Conservation (phyloP, 2,329 filamentous ascomycete genomes). For the Aureobasidium sp. region DNA sequence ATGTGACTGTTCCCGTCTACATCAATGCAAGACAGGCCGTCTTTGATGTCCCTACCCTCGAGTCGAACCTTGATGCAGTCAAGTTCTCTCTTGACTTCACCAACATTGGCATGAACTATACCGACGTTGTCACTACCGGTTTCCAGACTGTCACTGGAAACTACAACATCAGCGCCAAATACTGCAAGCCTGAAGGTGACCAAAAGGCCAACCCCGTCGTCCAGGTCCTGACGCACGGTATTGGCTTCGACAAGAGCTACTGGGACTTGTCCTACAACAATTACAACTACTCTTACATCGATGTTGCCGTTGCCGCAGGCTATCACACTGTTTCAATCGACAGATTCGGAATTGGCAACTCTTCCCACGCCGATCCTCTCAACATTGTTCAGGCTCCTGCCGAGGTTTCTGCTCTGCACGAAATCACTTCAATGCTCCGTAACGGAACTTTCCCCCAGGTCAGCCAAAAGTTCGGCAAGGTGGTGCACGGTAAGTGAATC, state of each 20-base stretch:
- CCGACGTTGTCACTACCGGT: constrained; percentile 28
- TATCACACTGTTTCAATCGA: constrained; percentile 39
- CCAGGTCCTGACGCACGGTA: constrained; percentile 37
- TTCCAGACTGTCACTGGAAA: constrained; percentile 17
- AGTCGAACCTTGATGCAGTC: constrained; percentile 51
- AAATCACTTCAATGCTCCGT: constrained; percentile 28
- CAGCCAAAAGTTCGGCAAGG: constrained; percentile 27
- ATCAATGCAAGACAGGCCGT: constrained; percentile 49
- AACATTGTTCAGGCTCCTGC: constrained; percentile 33
- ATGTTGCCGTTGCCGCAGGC: constrained; percentile 33
- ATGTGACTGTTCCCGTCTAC: constrained; percentile 51
- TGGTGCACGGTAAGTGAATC: constrained; percentile 29
- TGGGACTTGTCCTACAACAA: constrained; percentile 29
- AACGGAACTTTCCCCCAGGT: constrained; percentile 23
- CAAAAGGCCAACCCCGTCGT: constrained; percentile 20
- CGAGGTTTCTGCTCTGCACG: constrained; percentile 33
- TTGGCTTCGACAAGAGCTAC: constrained; percentile 32
- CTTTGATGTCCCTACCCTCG: constrained; percentile 45
- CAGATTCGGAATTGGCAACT: constrained; percentile 35
- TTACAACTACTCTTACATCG: constrained; percentile 34
- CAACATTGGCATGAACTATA: constrained; percentile 46
- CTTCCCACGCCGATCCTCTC: constrained; percentile 33
- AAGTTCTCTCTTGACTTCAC: constrained; percentile 48
- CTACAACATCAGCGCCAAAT: constrained; percentile 20
- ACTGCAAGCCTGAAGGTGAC: constrained; percentile 22